phyloP scores from a whole-genome alignment of 768 basidiomycete genomes.

The Lentinula edodes region DNA sequence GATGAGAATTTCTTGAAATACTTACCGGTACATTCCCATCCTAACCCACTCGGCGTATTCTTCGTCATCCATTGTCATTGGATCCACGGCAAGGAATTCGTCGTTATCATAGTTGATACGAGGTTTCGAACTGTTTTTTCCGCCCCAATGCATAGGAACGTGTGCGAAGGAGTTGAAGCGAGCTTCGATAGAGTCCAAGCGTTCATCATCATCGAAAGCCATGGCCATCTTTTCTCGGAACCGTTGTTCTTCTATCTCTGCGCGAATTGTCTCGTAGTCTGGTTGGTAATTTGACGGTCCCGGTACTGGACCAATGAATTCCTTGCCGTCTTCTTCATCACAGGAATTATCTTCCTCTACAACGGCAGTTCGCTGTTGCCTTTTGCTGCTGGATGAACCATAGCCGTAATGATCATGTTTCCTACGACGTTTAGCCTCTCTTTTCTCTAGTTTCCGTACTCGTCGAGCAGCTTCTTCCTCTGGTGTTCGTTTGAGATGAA shows the following conservation, averaged over 20 bases:
- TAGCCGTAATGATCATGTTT: slow-evolving; percentile 13
- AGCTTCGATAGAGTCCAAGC: slow-evolving; percentile 57
- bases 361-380: slow-evolving; percentile 16
- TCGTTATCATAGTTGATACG: slow-evolving; percentile 22
- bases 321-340: slow-evolving; percentile 31
- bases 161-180: slow-evolving; percentile 65
- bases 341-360: slow-evolving; percentile 43
- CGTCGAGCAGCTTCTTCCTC: slow-evolving; percentile 48
- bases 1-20: slow-evolving; percentile 7
- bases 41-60: slow-evolving; percentile 87
- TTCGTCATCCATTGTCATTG: slow-evolving; percentile 68
- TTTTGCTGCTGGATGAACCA: slow-evolving; percentile 18
- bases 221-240: slow-evolving; percentile 73
- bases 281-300: slow-evolving; percentile 20
- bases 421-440: slow-evolving; percentile 24
- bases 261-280: slow-evolving; percentile 43
- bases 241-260: slow-evolving; percentile 54
- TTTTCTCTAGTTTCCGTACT: slow-evolving; percentile 32
- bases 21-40: slow-evolving; percentile 78
- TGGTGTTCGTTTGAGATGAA: slow-evolving; percentile 59
- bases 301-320: slow-evolving; percentile 6
- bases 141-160: slow-evolving; percentile 41
- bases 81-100: slow-evolving; percentile 33
- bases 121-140: not conserved
- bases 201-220: slow-evolving; percentile 69